These are phyloP conservation scores for Pestalotiopsis fici DNA, from an alignment of 2,329 filamentous ascomycete genomes.

Conservation along the genomic window DNA sequence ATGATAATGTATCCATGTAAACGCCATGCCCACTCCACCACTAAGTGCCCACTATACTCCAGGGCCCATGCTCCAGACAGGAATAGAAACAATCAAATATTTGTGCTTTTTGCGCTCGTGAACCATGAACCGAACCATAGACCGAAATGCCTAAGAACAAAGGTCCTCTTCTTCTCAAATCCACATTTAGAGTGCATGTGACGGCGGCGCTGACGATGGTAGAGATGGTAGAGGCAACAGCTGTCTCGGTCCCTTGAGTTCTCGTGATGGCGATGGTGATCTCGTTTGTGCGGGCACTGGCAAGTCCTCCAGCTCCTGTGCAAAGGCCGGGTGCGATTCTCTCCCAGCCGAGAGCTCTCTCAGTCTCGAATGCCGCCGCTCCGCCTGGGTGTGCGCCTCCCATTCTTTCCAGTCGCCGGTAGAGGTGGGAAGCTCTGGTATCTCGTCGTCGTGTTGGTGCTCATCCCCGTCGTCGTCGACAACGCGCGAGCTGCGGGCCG, in stretches of 20 bases:
- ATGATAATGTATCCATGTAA: background rate
- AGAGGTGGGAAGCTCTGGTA: slow-evolving; percentile 9
- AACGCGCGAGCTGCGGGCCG: slow-evolving; percentile 5
- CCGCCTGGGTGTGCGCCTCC: slow-evolving; percentile 34
- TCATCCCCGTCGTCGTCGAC: slow-evolving; percentile 14
- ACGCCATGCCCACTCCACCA: background rate
- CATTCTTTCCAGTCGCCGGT: slow-evolving; percentile 37
- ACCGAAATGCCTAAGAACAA: no score
- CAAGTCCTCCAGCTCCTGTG: slow-evolving; percentile 16
- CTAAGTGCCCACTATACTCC: background rate
- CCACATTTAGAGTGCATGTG: background rate
- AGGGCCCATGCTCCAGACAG: background rate
- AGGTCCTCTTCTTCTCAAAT: no score
- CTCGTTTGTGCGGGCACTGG: slow-evolving; percentile 18
- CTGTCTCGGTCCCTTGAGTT: background rate
- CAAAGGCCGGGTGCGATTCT: slow-evolving; percentile 27
- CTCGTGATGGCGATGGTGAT: slow-evolving; percentile 14
- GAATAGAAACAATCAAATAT: background rate
- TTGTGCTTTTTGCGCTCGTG: background rate
- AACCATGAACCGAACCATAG: no score
- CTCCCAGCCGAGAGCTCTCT: slow-evolving; percentile 12
- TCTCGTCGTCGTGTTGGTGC: background rate
- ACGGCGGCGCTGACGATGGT: background rate
- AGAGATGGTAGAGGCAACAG: background rate
- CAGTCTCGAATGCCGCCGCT: slow-evolving; percentile 23